Base-by-base conservation (phyloP, 176 grass and related monocot species). In the Juncus inflexus region DNA sequence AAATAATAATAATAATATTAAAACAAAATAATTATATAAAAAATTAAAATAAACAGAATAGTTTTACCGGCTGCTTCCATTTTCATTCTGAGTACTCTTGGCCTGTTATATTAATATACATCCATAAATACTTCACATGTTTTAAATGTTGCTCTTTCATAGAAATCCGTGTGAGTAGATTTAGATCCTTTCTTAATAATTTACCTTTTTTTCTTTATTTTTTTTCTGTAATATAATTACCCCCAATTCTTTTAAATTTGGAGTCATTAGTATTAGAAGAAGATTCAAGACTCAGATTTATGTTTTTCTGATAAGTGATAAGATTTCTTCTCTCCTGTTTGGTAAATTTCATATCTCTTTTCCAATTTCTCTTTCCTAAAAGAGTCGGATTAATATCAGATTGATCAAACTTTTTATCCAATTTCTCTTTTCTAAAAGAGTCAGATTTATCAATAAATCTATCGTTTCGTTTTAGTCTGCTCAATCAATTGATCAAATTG, bases 131-230 rank as follows among this genome's bases (percentile, higher is more conserved):
- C 80, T 75, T 97, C 77, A 55, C 89, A 97, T 74, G 77, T 80
- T 52, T 82, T 91, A 76, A 97, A 97, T 76, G 94, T 87, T 72
- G 94, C 80, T 83, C 85, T 91, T 69, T 91, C 80, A 38, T 89
- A 79, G 64, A 77, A 36, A 14, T 69, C 62, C 38, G 15, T 57
- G 58, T 60, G 37, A 64, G 80, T 67, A 2, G 35, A 47, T 47
- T 47, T 4, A 28, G 19, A 28, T 73, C 83, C 75, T 41, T 51
- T 78, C 68, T 65, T 76, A 63, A 50, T 9, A 68, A 79, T 40
- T 15, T 81, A 28, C 19, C 19, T 28, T 28, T 28, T 28, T 28
- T 28, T 28, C 19, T 28, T 28, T 28, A 28, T 28, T 28, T 28
- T 28, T 28, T 28, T 28, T 28, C 19, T 28, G 19, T 28, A 28